Base-by-base conservation (phyloP, 371 early-diverging fungal species). In the Mortierella sp. region DNA sequence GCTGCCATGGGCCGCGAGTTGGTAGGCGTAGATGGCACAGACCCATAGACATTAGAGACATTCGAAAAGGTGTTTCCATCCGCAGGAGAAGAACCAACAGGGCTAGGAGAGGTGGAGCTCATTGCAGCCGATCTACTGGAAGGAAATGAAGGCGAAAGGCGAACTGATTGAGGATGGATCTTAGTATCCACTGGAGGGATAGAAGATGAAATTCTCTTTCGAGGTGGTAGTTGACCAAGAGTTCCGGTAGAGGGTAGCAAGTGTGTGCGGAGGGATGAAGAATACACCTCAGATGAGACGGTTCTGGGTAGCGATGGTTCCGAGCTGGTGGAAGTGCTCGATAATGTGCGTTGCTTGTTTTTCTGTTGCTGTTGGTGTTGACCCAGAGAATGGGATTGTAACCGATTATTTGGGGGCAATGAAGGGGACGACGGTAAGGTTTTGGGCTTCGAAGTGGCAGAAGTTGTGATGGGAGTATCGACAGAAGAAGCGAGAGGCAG, bases 401-500 rank as follows among this genome's bases (percentile, higher is more conserved):
- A 54, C 22, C 76, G 66, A 47, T 53, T 55, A 40, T 57, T 45
- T 10, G 40, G 42, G n/a, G 57, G 12, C 56, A 75, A 58, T 55
- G 72, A 64, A 22, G 72, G 7, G 26, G 67, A 42, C 22, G 64
- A 49, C 13, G 70, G 43, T 37, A 62, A 56, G 32, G 45, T 47
- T 26, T 62, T 58, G 47, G 53, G 31, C 31, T 57, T 55, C 13
- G 59, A 28, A 15, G 61, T 56, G 31, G 76, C 55, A 31, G 70
- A 62, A n/a, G 76, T 62, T 17, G 66, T 66, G 40, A 70, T 61
- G 13, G 76, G 66, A 37, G 54, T 70, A 19, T 66, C 70, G 26
- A 76, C 55, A 29, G 66, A 70, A 22, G 76, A 57, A 29, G 42
- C 66, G 22, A 75, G 66, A 37, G 76, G 76, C 19, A 75, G 63